Percentiles rank a stretch among this genome's conserved stretches.
These are phyloP conservation scores for Actinomortierella ambigua DNA, from an alignment of 371 early-diverging fungal species.

Conservation along the genomic window DNA sequence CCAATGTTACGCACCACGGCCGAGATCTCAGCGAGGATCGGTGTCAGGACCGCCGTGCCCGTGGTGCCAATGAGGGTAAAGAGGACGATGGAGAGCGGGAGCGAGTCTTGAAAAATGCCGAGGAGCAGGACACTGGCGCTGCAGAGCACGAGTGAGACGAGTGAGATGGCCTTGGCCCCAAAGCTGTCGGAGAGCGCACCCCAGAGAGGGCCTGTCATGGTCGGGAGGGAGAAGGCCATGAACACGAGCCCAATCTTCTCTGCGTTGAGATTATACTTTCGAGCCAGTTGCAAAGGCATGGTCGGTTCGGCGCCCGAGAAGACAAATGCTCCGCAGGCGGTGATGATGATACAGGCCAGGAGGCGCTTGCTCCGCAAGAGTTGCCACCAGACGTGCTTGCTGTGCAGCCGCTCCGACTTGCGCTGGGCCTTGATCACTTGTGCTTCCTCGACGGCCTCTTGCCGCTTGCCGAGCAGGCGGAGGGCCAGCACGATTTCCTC, in stretches of 20 bases:
- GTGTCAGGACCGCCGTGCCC: conserved; percentile 48
- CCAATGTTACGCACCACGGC: conserved; percentile 46
- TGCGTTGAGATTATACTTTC: conserved; percentile 57
- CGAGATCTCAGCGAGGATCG: conserved; percentile 53
- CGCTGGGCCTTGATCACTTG: conserved; percentile 20
- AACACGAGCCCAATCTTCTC: conserved; percentile 58
- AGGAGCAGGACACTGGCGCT: conserved; percentile 23
- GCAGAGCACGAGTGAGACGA: conserved; percentile 47
- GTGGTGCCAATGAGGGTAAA: conserved; percentile 51
- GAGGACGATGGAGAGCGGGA: conserved; percentile 36
- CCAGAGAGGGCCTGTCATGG: conserved; percentile 24
- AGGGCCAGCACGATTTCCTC: conserved; percentile 36
- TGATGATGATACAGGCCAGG: conserved; percentile 30
- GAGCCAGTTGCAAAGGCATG: conserved; percentile 55
- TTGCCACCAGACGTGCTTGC: conserved; percentile 27
- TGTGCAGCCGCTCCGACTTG: conserved; percentile 15
- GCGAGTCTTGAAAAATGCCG: conserved; percentile 12
- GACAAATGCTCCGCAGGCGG: conserved; percentile 34
- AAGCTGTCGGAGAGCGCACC: conserved; percentile 48
- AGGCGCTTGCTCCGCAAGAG: conserved; percentile 33
- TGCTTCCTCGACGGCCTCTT: conserved; percentile 31
- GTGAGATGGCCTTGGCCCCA: conserved; percentile 43
- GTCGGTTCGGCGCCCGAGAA: conserved; percentile 53
- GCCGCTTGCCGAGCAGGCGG: conserved; percentile 17
- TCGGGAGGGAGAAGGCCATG: conserved; percentile 52